Evolutionary conservation across 768 basidiomycete genomes (phyloP).

Genomic region (Cystobasidium tubakii): DNA sequence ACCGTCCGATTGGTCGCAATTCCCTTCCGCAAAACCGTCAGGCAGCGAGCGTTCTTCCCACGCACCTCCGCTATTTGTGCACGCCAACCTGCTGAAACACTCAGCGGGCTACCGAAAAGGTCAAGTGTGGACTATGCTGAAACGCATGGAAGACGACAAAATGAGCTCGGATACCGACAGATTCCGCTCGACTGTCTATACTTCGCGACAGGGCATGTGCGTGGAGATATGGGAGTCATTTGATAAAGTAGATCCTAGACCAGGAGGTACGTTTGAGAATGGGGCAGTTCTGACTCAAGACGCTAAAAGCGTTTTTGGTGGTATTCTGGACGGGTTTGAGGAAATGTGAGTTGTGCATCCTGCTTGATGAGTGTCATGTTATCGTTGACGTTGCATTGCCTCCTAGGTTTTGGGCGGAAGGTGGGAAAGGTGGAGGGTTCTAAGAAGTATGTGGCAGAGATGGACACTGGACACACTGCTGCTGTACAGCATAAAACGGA

Average conservation of each 20-base stretch:
- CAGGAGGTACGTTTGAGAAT: conserved; percentile 30
- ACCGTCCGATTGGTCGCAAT: conserved; percentile 36
- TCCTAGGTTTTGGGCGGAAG: conserved; percentile 29
- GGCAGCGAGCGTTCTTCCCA: conserved; percentile 42
- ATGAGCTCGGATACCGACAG: background rate
- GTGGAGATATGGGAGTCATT: conserved; percentile 42
- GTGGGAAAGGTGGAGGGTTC: conserved; percentile 29
- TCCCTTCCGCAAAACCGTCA: background rate
- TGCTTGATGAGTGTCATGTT: no score
- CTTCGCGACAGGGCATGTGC: conserved; percentile 36
- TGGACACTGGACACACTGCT: no score
- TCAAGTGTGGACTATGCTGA: conserved; percentile 40
- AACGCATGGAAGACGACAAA: conserved; percentile 35
- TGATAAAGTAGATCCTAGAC: conserved; percentile 33
- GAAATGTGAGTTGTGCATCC: conserved; percentile 29
- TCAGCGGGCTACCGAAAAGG: conserved; percentile 40
- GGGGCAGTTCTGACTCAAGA: conserved; percentile 17
- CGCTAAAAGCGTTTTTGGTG: conserved; percentile 14
- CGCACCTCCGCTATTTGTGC: conserved; percentile 49
- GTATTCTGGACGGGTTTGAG: conserved; percentile 37
- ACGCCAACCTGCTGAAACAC: conserved; percentile 52
- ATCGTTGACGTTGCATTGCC: no score
- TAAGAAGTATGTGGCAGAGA: background rate
- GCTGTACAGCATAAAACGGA: no score
- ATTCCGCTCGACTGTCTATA: conserved; percentile 16